phyloP scores from a whole-genome alignment of 1,284 basidiomycete genomes.

The Ceratobasidium sp. region DNA sequence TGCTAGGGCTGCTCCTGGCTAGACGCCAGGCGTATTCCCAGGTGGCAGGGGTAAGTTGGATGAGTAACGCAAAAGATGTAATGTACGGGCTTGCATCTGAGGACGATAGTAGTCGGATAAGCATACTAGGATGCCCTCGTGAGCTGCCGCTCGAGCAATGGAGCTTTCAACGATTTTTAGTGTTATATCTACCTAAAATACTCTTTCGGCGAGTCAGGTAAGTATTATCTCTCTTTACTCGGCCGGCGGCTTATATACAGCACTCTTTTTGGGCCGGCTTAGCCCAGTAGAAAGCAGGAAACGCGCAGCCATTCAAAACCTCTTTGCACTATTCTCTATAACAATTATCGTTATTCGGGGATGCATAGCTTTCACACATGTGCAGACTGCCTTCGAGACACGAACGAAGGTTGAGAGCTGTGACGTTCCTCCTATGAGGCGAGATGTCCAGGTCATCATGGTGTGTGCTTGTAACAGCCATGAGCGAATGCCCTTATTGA shows the following conservation, averaged over 20 bases:
- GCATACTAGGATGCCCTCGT: background rate
- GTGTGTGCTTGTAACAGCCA: background rate
- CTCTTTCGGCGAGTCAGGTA: slow-evolving; percentile 10
- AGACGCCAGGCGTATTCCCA: background rate
- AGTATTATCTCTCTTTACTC: background rate
- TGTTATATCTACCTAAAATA: background rate
- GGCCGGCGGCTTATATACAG: too few relatives aligned
- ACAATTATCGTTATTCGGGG: background rate
- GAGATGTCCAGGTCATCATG: background rate
- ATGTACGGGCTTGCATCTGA: background rate
- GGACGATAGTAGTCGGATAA: background rate
- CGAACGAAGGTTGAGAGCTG: background rate
- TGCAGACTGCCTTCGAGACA: background rate
- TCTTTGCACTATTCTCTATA: slow-evolving; percentile 4
- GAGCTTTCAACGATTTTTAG: background rate
- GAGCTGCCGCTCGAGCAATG: background rate
- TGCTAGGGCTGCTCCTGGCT: background rate
- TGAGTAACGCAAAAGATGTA: background rate
- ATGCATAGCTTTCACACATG: background rate
- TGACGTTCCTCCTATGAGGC: background rate
- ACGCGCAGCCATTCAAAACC: background rate
- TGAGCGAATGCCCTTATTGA: too few relatives aligned
- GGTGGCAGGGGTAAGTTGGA: background rate
- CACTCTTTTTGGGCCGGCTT: background rate
- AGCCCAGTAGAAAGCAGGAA: slow-evolving; percentile 5